Conservation (phyloP, 2,329 filamentous ascomycete genomes). For the Fusarium sp. region DNA sequence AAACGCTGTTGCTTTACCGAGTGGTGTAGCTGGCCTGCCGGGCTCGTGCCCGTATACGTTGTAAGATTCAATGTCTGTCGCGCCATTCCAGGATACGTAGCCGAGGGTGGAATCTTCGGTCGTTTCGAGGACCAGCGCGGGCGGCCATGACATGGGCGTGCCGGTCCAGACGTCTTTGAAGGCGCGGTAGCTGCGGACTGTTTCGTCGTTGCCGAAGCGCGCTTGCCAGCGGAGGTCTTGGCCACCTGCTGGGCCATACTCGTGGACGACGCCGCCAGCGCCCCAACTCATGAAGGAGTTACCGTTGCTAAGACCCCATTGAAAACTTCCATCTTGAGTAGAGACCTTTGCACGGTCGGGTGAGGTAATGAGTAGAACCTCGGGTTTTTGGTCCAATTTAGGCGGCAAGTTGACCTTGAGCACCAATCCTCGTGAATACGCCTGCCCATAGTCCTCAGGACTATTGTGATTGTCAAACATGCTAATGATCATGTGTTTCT, state of each 20-base stretch:
- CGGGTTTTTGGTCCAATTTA: constrained; percentile 1
- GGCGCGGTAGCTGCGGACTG: constrained; percentile 40
- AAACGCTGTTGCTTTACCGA: neutral
- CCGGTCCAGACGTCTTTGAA: constrained; percentile 43
- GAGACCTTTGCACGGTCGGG: constrained; percentile 27
- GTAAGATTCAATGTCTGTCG: constrained; percentile 43
- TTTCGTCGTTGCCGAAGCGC: constrained; percentile 39
- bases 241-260: constrained; percentile 40
- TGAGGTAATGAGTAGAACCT: constrained; percentile 19
- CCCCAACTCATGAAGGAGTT: constrained; percentile 45
- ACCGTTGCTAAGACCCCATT: constrained; percentile 29
- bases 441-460: constrained; percentile 11
- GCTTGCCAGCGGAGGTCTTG: constrained; percentile 44
- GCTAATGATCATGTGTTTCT: constrained; percentile 44
- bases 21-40: neutral
- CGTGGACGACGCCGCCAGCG: constrained; percentile 40
- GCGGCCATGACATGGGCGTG: constrained; percentile 35
- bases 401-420: constrained; percentile 37
- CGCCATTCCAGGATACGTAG: constrained; percentile 47
- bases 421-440: constrained; percentile 21
- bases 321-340: constrained; percentile 35
- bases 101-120: neutral
- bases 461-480: constrained; percentile 53
- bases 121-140: constrained; percentile 32
- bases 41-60: constrained; percentile 33